Evolutionary conservation across 2,329 filamentous ascomycete genomes (phyloP), one percentile per base, ranked within the genome.

Genomic region (Eutypella sp.): DNA sequence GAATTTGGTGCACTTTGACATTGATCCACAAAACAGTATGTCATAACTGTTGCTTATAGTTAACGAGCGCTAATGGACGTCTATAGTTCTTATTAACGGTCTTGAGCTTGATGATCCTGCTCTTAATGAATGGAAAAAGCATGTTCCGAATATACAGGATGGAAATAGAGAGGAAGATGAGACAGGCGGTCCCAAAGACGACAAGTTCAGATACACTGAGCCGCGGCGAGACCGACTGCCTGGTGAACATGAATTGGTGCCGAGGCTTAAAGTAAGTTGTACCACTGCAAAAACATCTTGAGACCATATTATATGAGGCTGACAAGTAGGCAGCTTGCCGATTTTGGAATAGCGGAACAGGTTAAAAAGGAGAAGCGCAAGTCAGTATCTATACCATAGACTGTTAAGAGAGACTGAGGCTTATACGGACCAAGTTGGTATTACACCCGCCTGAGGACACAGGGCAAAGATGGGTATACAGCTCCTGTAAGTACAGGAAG

Each of bases 1-100:
- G 9, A 42, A 34, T 22, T 13, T 34, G 18, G 41, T 42, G 4
- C 41, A 42, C 15, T 42, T 42, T 24, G 41, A 42, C 20, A 33
- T 42, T 11, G 41, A 42, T 18, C 27, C 41, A 8, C 13, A 7
- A n/a, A 42, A 42, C 29, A 13, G 29, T 42, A 34, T n/a, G 27
- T 15, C 23, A 7, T 22, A 11, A 11, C 22, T n/a, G 19, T n/a
- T 15, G 19, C 34, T 20, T 16, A 15, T 36, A 27, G 18, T 34
- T 15, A 18, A 24, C 6, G 39, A n/a, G 5, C 5, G 23, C 41
- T 42, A 23, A 42, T 19, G 13, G 4, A 6, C 29, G 15, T 4
- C 8, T 18, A 5, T 24, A 42, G 41, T 42, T n/a, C 25, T 42
- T 22, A 42, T 42, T 15, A n/a, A 24, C 18, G 33, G 29, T 13